phyloP scores from a whole-genome alignment of 2,329 filamentous ascomycete species.

The Fusarium pseudonygamai region DNA sequence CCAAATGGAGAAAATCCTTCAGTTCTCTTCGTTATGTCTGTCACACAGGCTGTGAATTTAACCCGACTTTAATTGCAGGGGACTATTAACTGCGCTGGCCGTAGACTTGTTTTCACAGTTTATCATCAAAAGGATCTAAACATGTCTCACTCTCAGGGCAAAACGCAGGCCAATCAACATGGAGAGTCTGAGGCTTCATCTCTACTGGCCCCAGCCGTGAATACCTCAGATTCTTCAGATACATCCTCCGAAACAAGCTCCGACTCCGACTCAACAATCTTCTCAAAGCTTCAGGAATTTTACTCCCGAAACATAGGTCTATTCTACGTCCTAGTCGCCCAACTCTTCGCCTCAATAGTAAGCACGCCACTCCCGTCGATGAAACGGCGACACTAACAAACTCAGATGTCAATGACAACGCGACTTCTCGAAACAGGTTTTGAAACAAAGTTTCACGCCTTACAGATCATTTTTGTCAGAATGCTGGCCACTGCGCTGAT shows the following conservation, averaged over 20 bases:
- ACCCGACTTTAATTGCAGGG: accelerated
- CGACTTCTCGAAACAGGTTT: conserved; percentile 48
- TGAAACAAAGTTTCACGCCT: conserved; percentile 51
- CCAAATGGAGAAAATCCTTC: neutral
- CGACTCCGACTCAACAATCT: neutral
- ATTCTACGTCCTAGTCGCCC: conserved; percentile 52
- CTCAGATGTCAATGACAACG: conserved; percentile 53
- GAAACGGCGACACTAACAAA: neutral
- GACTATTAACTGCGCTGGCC: neutral
- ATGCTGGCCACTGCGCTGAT: conserved; percentile 52
- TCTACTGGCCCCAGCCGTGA: neutral
- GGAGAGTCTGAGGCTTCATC: neutral
- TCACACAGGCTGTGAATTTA: neutral
- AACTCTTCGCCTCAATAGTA: conserved; percentile 54
- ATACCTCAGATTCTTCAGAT: neutral
- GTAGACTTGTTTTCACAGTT: neutral
- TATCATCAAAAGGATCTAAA: accelerated
- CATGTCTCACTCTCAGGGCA: conserved; percentile 22
- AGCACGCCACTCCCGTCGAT: neutral
- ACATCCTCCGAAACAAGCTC: neutral
- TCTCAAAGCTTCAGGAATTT: conserved; percentile 51
- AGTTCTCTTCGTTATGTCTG: neutral
- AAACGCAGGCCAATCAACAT: neutral
- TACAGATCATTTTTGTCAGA: conserved; percentile 56
- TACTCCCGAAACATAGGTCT: conserved; percentile 55